Conservation (phyloP, 2,329 filamentous ascomycete species). For the Davidsoniella australis region DNA sequence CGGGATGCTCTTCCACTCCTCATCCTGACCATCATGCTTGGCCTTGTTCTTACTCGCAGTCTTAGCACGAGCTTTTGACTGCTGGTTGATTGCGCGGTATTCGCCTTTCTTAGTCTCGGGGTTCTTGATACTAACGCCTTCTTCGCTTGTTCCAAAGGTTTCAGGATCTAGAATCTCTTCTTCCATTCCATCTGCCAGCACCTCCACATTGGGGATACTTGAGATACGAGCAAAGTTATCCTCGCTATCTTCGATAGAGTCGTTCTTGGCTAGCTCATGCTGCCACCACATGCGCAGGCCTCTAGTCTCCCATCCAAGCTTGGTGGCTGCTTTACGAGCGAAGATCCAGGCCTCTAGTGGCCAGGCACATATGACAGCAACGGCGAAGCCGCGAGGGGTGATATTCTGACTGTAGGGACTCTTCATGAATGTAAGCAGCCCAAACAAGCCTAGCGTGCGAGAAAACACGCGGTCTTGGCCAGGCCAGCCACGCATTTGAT, state of each 20-base stretch:
- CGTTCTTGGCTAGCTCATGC: conserved; percentile 7
- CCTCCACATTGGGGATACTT: neutral
- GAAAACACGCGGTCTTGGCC: conserved; percentile 9
- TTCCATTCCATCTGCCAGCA: conserved; percentile 10
- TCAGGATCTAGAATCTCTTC: conserved; percentile 7
- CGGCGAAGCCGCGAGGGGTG: conserved; percentile 5
- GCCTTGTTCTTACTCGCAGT: conserved; percentile 3
- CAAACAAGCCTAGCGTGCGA: conserved; percentile 10
- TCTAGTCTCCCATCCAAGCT: conserved; percentile 10
- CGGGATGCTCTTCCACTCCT: conserved; percentile 6
- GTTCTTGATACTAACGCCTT: conserved; percentile 4
- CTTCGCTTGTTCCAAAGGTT: conserved; percentile 8
- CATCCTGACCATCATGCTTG: neutral
- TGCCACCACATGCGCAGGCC: conserved; percentile 8
- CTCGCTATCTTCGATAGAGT: neutral
- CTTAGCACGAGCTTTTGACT: conserved; percentile 1
- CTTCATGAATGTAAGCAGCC: conserved; percentile 8
- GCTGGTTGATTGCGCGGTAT: conserved; percentile 5
- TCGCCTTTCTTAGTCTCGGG: conserved; percentile 6
- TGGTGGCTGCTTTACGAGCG: conserved; percentile 6
- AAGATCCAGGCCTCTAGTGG: conserved; percentile 8
- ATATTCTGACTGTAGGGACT: conserved; percentile 4
- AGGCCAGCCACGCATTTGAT: conserved; percentile 6
- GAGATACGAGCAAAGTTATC: conserved; percentile 7
- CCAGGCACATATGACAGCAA: conserved; percentile 7